Evolutionary conservation across 2,329 filamentous ascomycete genomes (phyloP).

Genomic region (Xylaria sp.): DNA sequence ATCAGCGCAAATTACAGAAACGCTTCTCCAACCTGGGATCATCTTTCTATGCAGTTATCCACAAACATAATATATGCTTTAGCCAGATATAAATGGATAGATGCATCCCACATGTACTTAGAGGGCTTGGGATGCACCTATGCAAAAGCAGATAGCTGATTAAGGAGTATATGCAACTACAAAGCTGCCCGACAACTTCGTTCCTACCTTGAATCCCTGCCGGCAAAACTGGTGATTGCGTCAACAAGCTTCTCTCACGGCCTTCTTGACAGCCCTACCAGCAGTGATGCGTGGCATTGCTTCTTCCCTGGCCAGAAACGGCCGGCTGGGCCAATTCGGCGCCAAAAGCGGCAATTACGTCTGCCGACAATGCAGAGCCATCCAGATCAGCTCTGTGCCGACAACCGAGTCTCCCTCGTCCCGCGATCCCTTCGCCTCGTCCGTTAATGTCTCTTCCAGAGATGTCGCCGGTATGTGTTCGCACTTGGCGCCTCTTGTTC

Average conservation of each 20-base stretch:
- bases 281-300: constrained; percentile 28
- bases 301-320: constrained; percentile 25
- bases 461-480: constrained; percentile 47
- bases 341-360: constrained; percentile 33
- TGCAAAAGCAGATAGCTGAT: neutral
- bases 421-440: constrained; percentile 52
- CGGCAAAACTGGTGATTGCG: constrained; percentile 4
- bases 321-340: constrained; percentile 23
- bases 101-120: too few relatives aligned
- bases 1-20: too few relatives aligned
- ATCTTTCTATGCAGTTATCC: too few relatives aligned
- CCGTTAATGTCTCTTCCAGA: constrained; percentile 38
- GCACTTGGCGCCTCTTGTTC: neutral
- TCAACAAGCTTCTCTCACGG: constrained; percentile 12
- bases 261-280: neutral
- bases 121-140: too few relatives aligned
- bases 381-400: constrained; percentile 59
- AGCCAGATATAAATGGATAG: too few relatives aligned
- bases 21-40: too few relatives aligned
- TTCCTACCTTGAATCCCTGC: neutral
- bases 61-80: too few relatives aligned
- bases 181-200: neutral
- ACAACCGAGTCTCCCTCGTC: constrained; percentile 48
- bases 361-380: constrained; percentile 52
- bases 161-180: neutral